Percentiles rank a stretch among this genome's conserved stretches.
These are phyloP conservation scores for Phanerochaete sordida DNA, from an alignment of 768 basidiomycete species.

Conservation along the genomic window DNA sequence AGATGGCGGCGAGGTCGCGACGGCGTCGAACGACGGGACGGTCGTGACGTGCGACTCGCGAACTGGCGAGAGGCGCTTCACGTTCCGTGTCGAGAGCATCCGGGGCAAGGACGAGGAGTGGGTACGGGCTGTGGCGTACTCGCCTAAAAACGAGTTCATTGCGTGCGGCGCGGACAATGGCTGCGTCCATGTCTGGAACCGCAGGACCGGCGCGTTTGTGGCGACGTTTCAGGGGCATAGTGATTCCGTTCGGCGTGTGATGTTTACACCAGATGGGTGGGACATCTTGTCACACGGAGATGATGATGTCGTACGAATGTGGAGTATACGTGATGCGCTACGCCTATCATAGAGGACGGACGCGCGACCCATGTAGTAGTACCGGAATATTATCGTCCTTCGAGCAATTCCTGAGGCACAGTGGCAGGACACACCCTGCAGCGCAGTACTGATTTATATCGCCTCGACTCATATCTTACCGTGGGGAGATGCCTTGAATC, in stretches of 20 bases:
- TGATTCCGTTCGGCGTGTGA: slow-evolving; percentile 30
- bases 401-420: no score
- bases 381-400: no score
- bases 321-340: no score
- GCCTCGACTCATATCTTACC: no score
- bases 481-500: no score
- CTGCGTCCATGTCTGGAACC: slow-evolving; percentile 14
- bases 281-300: slow-evolving; percentile 40
- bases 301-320: slow-evolving; percentile 25
- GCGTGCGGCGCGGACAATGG: slow-evolving; percentile 19
- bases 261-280: slow-evolving; percentile 40
- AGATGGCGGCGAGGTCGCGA: slow-evolving; percentile 40
- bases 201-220: slow-evolving; percentile 5
- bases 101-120: no score
- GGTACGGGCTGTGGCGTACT: slow-evolving; percentile 11
- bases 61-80: slow-evolving; percentile 11
- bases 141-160: slow-evolving; percentile 14
- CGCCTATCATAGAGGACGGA: no score
- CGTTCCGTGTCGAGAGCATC: background rate
- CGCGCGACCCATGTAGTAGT: no score
- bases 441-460: no score
- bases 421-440: no score
- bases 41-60: slow-evolving; percentile 15
- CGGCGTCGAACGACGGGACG: slow-evolving; percentile 33
- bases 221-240: slow-evolving; percentile 18